Evolutionary conservation across 2,329 filamentous ascomycete genomes (phyloP).

Genomic region (Alternaria hordeiaustralica): DNA sequence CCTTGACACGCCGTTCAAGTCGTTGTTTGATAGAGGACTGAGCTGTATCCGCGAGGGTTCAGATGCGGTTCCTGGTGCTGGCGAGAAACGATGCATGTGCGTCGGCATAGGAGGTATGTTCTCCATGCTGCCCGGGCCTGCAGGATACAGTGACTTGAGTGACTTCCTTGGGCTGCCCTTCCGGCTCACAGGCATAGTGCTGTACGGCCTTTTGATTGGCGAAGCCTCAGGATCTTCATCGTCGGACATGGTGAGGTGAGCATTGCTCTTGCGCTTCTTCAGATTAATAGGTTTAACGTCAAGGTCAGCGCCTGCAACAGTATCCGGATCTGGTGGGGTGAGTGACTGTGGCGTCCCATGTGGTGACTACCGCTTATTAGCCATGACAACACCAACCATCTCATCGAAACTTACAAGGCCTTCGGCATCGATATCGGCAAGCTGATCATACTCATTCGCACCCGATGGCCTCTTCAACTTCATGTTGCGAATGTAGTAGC

Average conservation of each 20-base stretch:
- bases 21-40: conserved; percentile 37
- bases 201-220: conserved; percentile 39
- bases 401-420: conserved; percentile 20
- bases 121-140: conserved; percentile 30
- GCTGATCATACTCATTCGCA: conserved; percentile 38
- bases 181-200: conserved; percentile 32
- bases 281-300: conserved; percentile 31
- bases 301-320: conserved; percentile 26
- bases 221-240: conserved; percentile 35
- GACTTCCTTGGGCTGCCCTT: conserved; percentile 40
- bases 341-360: conserved; percentile 36
- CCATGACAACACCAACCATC: not conserved
- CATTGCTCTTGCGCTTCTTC: conserved; percentile 45
- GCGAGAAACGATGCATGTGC: conserved; percentile 26
- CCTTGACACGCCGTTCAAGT: conserved; percentile 35
- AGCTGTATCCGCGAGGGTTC: conserved; percentile 35
- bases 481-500: conserved; percentile 48
- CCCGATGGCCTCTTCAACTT: conserved; percentile 44
- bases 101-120: conserved; percentile 35
- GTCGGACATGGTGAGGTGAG: conserved; percentile 38
- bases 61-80: conserved; percentile 21
- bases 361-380: conserved; percentile 38
- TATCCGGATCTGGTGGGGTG: conserved; percentile 32
- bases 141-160: conserved; percentile 30
- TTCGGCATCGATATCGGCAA: conserved; percentile 41